Evolutionary conservation across 257 asterid genomes (phyloP).

Genomic region (Fraxinus pennsylvanica): DNA sequence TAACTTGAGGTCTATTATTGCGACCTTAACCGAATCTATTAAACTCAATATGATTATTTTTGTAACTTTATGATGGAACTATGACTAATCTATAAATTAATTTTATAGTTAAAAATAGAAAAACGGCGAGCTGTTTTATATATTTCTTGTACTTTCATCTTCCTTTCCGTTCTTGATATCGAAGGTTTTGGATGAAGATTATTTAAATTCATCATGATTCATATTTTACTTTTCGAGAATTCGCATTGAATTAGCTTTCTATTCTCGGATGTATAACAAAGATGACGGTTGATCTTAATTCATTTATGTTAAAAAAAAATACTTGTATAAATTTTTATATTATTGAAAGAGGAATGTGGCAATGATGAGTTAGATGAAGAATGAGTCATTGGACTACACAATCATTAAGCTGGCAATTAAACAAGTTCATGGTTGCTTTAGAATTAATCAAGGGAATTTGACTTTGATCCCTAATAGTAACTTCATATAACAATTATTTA

Average conservation of each 20-base stretch:
- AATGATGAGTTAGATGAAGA: conserved; percentile 11
- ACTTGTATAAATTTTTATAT: too few species aligned
- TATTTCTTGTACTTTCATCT: neutral
- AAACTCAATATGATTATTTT: too few species aligned
- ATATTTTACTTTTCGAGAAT: too few species aligned
- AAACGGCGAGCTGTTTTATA: fast-evolving
- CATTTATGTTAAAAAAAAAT: too few species aligned
- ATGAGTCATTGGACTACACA: neutral
- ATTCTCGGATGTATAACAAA: too few species aligned
- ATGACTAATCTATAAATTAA: too few species aligned
- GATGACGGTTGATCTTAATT: too few species aligned
- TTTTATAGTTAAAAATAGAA: too few species aligned
- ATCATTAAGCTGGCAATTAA: conserved; percentile 10
- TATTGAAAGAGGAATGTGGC: neutral
- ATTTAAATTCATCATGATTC: neutral
- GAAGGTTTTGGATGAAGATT: neutral
- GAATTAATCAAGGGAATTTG: neutral
- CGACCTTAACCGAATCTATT: too few species aligned
- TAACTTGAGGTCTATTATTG: too few species aligned
- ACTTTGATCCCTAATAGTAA: neutral
- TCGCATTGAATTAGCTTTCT: neutral
- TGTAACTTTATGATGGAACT: too few species aligned
- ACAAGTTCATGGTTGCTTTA: neutral
- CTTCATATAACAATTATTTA: too few species aligned
- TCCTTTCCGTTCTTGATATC: neutral